Base-by-base conservation (phyloP, 257 asterid genomes). In the Rauvolfia tetraphylla region DNA sequence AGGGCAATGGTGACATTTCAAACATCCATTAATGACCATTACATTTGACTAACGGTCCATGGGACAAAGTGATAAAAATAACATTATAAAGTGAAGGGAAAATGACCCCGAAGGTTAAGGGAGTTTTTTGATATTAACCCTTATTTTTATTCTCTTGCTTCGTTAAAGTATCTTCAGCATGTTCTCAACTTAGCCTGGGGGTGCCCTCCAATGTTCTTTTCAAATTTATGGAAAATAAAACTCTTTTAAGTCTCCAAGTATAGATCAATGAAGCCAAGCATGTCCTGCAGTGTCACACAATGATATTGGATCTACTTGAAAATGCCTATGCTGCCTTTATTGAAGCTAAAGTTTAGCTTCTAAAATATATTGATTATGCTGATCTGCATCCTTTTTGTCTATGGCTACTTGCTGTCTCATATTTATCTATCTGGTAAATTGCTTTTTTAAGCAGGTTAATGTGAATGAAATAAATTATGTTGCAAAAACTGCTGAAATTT, bases 401-500 rank as follows among this genome's bases (percentile, higher is more conserved):
- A 67, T 53, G 34, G 29, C 17, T 23, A 48, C 29, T 29, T 75
- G 25, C 49, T 74, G 74, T 42, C 38, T 17, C 57, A 20, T 31
- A 34, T n/a, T 20, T 66, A 15, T 63, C 9, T 70, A 15, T 27
- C 68, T 33, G 36, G 34, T 33, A 11, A 61, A 39, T 61, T 38
- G 63, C 25, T 66, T 33, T 61, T 25, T 71, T 82, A 36, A 82
- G 76, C 42, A 92, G 97, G 91, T 92, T 42, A 15, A 1, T 72
- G 99, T 89, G 48, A 82, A 61, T 75, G 95, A 88, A 83, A 70
- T 94, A 68, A 89, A 91, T 85, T 89, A 84, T 74, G 91, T 92
- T 39, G 77, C 88, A 71, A 84, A 81, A 82, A 71, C 51, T 63
- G 80, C 79, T 73, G 65, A 25, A 12, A 79, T 49, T 44, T 68